These are phyloP conservation scores for Silene coronaria DNA, from an alignment of 179 eudicot species.

Conservation along the genomic window DNA sequence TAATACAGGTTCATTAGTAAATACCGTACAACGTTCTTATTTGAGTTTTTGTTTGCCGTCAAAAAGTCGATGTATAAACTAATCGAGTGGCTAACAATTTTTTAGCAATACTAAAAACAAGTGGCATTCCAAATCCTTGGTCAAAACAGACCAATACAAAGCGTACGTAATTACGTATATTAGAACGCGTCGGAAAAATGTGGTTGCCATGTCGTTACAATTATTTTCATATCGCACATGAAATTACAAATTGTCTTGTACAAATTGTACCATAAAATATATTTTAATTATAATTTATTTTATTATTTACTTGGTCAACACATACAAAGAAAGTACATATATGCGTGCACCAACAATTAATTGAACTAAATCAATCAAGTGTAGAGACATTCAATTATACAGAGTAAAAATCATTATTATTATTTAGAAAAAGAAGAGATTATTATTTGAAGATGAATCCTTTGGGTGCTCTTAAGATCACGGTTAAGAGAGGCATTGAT, in stretches of 20 bases:
- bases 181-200: not conserved
- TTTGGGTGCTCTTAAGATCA: conserved; percentile 31
- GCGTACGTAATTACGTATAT: not conserved
- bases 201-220: conserved; percentile 3
- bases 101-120: no score
- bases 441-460: conserved; percentile 15
- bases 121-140: no score
- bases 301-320: not conserved
- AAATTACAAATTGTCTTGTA: not conserved
- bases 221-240: conserved; percentile 8
- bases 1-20: no score
- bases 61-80: no score
- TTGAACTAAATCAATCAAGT: not conserved
- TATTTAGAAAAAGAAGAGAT: not conserved
- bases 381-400: not conserved
- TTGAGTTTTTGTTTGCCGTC: no score
- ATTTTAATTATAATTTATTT: not conserved
- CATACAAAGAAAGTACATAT: not conserved
- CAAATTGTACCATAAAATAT: not conserved
- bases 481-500: conserved; percentile 30
- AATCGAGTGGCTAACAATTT: no score
- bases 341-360: not conserved
- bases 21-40: no score
- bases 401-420: not conserved
- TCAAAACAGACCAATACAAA: not conserved